Evolutionary conservation across 345 rosid genomes (phyloP).

Genomic region (Stellera chamaejasme): DNA sequence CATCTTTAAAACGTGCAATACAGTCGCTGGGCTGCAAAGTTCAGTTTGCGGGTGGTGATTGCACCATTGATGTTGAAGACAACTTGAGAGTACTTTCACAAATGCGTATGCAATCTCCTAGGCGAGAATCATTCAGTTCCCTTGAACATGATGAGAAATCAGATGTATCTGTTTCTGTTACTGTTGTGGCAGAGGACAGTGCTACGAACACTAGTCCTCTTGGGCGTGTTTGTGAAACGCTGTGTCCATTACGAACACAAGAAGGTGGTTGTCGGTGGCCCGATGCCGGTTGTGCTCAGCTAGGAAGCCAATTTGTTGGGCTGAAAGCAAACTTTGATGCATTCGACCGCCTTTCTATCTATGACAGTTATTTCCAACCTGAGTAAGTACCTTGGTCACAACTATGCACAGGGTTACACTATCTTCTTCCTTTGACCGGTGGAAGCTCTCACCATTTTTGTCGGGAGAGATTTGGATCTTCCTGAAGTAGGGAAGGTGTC

Average conservation of each 20-base stretch:
- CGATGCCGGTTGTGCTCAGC: conserved; percentile 79
- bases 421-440: no score
- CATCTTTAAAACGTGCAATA: conserved; percentile 64
- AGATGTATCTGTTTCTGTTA: conserved; percentile 61
- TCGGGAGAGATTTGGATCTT: no score
- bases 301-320: conserved; percentile 72
- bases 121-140: conserved; percentile 22
- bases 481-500: no score
- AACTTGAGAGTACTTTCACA: conserved; percentile 23
- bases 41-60: conserved; percentile 53
- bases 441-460: no score
- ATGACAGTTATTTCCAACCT: conserved; percentile 63
- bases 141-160: conserved; percentile 28
- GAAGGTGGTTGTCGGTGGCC: conserved; percentile 93
- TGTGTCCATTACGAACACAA: conserved; percentile 59
- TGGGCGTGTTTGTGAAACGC: conserved; percentile 41
- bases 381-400: conserved; percentile 18
- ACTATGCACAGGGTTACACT: no score
- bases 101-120: conserved; percentile 14
- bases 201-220: conserved; percentile 26
- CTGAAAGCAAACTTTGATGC: conserved; percentile 85
- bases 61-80: conserved; percentile 47
- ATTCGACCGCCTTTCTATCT: conserved; percentile 67
- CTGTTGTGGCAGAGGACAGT: conserved; percentile 39
- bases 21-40: conserved; percentile 87